Base-by-base conservation (phyloP, 192 early-diverging fungal species). In the Mortierella claussenii region DNA sequence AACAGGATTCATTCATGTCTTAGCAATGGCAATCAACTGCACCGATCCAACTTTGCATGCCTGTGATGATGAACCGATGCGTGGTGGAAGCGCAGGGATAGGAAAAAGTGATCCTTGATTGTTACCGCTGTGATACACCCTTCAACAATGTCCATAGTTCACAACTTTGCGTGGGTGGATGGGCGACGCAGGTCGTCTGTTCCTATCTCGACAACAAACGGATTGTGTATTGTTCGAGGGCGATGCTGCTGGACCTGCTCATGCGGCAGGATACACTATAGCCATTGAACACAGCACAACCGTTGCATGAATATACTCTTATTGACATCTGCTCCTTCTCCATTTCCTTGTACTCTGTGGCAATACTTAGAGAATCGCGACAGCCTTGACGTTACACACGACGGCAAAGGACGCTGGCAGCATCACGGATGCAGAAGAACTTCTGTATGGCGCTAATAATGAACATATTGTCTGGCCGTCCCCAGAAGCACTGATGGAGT, bases 331-430 rank as follows among this genome's bases (percentile, higher is more conserved):
- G n/a, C 13, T 40, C 13, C 13, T 40, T 40, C 13, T 40, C 13
- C 13, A 10, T 40, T 40, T 40, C 13, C 13, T 40, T 40, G 7
- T 40, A 10, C 13, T 40, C 13, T 40, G 37, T 13, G 13, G 17
- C 15, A 12, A 27, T 21, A 4, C 21, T 31, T 67, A 76, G 73
- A 76, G 58, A 51, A 62, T 76, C n/a, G 52, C 73, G 10, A 60
- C 56, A 4, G 52, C 51, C n/a, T 30, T 75, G 43, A 75, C 55
- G 7, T 49, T 60, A 20, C 54, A 65, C 26, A 34, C 9, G 3
- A 53, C 43, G 3, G n/a, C 33, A 21, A 36, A 42, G 32, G 52
- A 42, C 6, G 43, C n/a, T 31, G 12, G 34, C 24, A 40, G 26
- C 8, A 52, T 21, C 27, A 43, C 20, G 4, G 52, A 36, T 10